Base-by-base conservation (phyloP, 331 rosid species). In the Quercus tomentella region DNA sequence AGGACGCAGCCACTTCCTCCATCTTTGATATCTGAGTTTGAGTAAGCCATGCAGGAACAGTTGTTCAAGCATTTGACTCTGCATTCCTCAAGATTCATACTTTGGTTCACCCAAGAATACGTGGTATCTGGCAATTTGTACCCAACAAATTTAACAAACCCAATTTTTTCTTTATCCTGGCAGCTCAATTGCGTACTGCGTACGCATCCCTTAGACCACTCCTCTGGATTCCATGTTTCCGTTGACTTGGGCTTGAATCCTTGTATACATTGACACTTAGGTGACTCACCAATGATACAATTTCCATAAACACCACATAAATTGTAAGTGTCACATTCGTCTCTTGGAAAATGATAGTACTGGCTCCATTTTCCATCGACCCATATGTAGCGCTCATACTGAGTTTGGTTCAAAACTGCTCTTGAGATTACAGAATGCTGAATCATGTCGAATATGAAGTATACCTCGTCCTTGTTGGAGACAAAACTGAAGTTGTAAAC, bases 291-390 rank as follows among this genome's bases (percentile, higher is more conserved):
- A 26, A 84, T 84, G 4, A 78, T 78, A 73, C 91, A 90, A 78
- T 66, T 80, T 66, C 90, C 90, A 80, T 80, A 82, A 8, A 86
- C 85, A 6, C 89, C 94, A 82, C 90, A 90, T 23, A 86, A 82
- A 17, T 79, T 83, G 56, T 84, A 90, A n/a, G 10, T 78, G 56
- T 90, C 91, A 72, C 91, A 90, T 5, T 52, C 56, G 80, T 88
- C 94, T 80, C 85, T 56, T 21, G 94, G 94, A 26, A 86, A 81
- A 35, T 88, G 76, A 21, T 79, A 41, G 78, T 86, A 88, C 3
- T 33, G 22, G 45, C 55, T 81, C 94, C 89, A 86, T 12, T 21
- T 60, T 17, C 28, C 60, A 55, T 76, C 76, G 15, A 77, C 30
- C 90, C 89, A 88, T 61, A 80, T 80, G 23, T 73, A 86, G 22